These are phyloP conservation scores for Proliferodiscus dingleyae DNA, from an alignment of 2,329 filamentous ascomycete genomes.

Conservation along the genomic window DNA sequence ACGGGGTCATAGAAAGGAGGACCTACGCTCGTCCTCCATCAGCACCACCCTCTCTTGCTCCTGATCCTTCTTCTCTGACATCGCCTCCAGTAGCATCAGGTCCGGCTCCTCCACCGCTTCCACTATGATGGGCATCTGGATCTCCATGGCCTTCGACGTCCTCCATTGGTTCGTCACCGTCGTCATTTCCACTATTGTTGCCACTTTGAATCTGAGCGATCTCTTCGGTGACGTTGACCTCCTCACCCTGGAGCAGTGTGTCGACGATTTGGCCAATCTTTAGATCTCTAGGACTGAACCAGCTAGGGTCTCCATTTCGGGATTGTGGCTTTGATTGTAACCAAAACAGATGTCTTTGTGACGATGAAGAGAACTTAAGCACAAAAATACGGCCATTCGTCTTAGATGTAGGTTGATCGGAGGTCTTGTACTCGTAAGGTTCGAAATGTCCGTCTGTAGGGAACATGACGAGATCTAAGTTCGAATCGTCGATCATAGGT, in stretches of 20 bases:
- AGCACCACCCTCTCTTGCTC: conserved; percentile 84
- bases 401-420: conserved; percentile 54
- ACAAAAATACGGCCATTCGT: conserved; percentile 88
- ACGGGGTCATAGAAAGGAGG: conserved; percentile 28
- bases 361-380: conserved; percentile 90
- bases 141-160: conserved; percentile 65
- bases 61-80: conserved; percentile 82
- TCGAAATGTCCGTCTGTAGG: conserved; percentile 83
- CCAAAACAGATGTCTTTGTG: conserved; percentile 92
- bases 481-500: conserved; percentile 65
- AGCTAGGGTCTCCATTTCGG: conserved; percentile 62
- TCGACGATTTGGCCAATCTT: conserved; percentile 88
- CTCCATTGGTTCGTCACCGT: conserved; percentile 74
- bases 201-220: conserved; percentile 58
- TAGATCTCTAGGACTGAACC: conserved; percentile 78
- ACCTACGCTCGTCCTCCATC: conserved; percentile 99
- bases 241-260: conserved; percentile 78
- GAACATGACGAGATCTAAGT: conserved; percentile 86
- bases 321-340: conserved; percentile 84
- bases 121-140: conserved; percentile 52
- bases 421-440: conserved; percentile 70
- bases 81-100: conserved; percentile 86
- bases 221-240: conserved; percentile 72
- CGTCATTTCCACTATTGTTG: conserved; percentile 51
- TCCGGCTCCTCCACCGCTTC: conserved; percentile 74